Base-by-base conservation (phyloP, 805 yeast species). In the Kluyveromyces nonfermentans region DNA sequence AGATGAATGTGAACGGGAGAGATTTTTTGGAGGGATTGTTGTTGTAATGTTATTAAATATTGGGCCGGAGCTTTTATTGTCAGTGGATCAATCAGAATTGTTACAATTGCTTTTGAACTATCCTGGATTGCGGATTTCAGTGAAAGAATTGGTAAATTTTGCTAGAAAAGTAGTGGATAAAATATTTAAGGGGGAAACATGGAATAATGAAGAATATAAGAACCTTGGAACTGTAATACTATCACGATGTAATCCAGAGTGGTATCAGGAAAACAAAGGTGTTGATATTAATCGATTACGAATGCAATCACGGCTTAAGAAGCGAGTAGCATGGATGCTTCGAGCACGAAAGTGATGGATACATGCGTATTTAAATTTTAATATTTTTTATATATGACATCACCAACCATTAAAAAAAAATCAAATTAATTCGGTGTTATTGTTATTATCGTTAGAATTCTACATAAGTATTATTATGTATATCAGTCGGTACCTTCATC, bases 51-150 rank as follows among this genome's bases (percentile, higher is more conserved):
- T 62, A 7, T 45, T 59, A 16, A 46, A 46, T 40, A 46, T 49
- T 10, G 44, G 48, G 30, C 53, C 53, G 15, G 50, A 50, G 7
- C 42, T 60, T 15, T 38, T 45, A 15, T 41, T 48, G 5, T 42
- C 47, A 9, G 50, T 50, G 28, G 62, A 60, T 42, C 48, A 50
- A 32, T 58, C 59, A 38, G 66, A 62, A 37, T 43, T 60, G 4
- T 52, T 62, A 9, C 59, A 59, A 37, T 28, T 51, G 18, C 42
- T 62, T 44, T 48, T 62, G 30, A 59, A 55, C 44, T 56, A 54
- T 35, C 49, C 43, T 16, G 39, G 32, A 44, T 31, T 36, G n/a
- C 15, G 31, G 19, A 20, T 36, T 12, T 17, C 30, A 7, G 22
- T 20, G 5, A 18, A 36, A 14, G 21, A 17, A 34, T 34, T 18